These are phyloP conservation scores for Cladophialophora bantiana DNA, from an alignment of 2,329 filamentous ascomycete species.

Conservation along the genomic window DNA sequence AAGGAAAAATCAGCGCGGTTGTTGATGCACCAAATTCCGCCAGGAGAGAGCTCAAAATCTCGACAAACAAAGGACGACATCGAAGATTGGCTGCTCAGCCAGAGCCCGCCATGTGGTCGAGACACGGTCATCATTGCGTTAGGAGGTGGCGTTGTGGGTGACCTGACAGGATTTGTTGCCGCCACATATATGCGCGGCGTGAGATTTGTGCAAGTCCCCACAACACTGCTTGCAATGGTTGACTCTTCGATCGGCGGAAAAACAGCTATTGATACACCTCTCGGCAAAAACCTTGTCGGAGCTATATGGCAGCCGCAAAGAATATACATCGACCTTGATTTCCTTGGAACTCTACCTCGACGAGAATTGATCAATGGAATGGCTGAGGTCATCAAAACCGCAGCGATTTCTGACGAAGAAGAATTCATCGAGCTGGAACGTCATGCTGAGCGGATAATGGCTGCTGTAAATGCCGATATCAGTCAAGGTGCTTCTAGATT, in stretches of 20 bases:
- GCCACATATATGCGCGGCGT: conserved; percentile 99
- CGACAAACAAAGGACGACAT: conserved; percentile 93
- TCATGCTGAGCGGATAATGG: conserved; percentile 78
- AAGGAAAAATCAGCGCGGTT: conserved; percentile 65
- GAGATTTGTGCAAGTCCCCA: conserved; percentile 94
- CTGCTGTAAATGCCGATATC: conserved; percentile 69
- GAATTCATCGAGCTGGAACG: conserved; percentile 86
- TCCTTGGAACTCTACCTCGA: conserved; percentile 86
- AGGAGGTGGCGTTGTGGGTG: conserved; percentile 94
- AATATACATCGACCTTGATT: conserved; percentile 92
- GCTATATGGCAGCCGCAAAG: conserved; percentile 95
- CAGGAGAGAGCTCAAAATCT: conserved; percentile 92
- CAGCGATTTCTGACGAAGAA: conserved; percentile 89
- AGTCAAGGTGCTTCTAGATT: conserved; percentile 67
- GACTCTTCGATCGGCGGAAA: conserved; percentile 98
- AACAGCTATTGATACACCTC: conserved; percentile 94
- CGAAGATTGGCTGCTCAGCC: conserved; percentile 93
- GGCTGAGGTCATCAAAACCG: conserved; percentile 98
- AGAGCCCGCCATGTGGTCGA: conserved; percentile 82
- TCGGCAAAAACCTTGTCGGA: conserved; percentile 94
- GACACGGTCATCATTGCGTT: conserved; percentile 95
- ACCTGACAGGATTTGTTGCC: conserved; percentile 96
- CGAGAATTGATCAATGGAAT: conserved; percentile 98
- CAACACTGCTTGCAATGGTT: conserved; percentile 93
- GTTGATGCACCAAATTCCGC: conserved; percentile 83